These are phyloP conservation scores for Posidonia australis DNA, from an alignment of 106 monocot genomes.

Conservation along the genomic window DNA sequence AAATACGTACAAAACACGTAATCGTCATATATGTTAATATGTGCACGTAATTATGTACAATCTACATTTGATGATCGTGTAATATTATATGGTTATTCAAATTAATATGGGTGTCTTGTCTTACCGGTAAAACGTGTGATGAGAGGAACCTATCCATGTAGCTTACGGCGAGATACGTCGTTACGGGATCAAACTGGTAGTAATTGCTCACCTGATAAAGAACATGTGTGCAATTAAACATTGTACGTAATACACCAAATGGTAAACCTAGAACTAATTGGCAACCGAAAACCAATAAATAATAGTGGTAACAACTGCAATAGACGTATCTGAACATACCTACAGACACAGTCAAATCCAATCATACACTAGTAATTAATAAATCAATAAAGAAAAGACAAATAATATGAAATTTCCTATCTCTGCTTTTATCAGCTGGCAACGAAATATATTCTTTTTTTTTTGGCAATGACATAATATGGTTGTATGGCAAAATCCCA, in stretches of 20 bases:
- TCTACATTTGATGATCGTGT: neutral
- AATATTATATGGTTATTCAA: neutral
- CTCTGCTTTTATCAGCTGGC: too few species aligned
- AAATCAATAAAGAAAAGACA: too few species aligned
- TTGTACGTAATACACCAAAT: neutral
- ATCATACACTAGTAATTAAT: too few species aligned
- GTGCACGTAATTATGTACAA: neutral
- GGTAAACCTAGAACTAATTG: neutral
- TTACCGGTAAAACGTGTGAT: conserved; percentile 42
- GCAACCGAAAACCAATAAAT: neutral
- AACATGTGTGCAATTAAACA: neutral
- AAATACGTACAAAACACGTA: too few species aligned
- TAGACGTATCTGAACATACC: too few species aligned
- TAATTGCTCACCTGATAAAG: conserved; percentile 29
- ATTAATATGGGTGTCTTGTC: too few species aligned
- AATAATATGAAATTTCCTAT: too few species aligned
- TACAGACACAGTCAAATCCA: too few species aligned
- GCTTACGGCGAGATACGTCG: conserved; percentile 61
- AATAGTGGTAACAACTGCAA: too few species aligned
- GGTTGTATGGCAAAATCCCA: too few species aligned
- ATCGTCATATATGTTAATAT: neutral
- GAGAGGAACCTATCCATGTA: conserved; percentile 72
- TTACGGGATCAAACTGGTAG: conserved; percentile 35
- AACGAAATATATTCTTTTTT: too few species aligned
- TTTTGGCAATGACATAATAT: too few species aligned